Evolutionary conservation across 2,329 filamentous ascomycete genomes (phyloP), one percentile per base, ranked within the genome.

Genomic region (Lecanicillium sp.): DNA sequence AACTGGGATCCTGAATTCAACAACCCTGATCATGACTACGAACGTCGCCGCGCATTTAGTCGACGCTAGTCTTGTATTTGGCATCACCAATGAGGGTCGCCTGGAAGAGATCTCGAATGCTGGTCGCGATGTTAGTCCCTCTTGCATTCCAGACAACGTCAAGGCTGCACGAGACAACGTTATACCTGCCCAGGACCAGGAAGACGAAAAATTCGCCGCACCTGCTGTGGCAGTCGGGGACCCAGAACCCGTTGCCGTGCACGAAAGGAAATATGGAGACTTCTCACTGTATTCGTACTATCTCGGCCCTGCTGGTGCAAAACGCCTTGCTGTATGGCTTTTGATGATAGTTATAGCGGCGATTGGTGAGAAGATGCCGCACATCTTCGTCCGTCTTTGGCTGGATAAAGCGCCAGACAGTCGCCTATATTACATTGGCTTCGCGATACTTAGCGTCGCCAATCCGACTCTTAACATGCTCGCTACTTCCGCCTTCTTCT

Each of bases 21-120:
- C n/a, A 54, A 52, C 5, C 38, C 36, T 55, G 2, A 45, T 51
- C 11, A 52, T 54, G n/a, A 49, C 52, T 9, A 60, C 58, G 2
- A 55, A 59, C 8, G 39, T 59, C 33, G 11, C 47, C 8, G 56
- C 51, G 4, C 52, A 56, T 38, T 52, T 58, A 32, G 33, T 29
- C 9, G 39, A 42, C 14, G 39, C 39, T 4, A 27, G 14, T 17
- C 23, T 40, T 40, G 23, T 15, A 26, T 15, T 39, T 20, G 36
- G 36, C 7, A 39, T 39, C 12, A 39, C 36, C 12, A 23, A 39
- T 23, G 26, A 11, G 7, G 36, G 36, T n/a, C 14, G 26, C 11
- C 12, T 39, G 3, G 21, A 26, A 5, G 36, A 24, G 11, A 39
- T 39, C 10, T 24, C 36, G 5, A 39, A 39, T 7, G n/a, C 36